Conservation (phyloP, 2,329 filamentous ascomycete genomes). For the Bipolaris sorokiniana region DNA sequence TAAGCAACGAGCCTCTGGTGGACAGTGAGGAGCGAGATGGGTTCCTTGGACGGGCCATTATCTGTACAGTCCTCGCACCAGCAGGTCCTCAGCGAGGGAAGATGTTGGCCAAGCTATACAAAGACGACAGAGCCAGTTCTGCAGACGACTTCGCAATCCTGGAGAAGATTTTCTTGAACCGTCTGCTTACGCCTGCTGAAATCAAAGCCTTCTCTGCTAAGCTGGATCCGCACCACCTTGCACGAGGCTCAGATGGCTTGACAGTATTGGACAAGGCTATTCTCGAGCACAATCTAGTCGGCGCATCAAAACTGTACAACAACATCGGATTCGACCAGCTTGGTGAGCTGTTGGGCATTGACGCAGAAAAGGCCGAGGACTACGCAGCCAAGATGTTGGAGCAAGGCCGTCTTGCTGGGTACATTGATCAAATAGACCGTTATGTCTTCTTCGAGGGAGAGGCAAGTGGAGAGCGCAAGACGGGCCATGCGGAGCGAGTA, state of each 20-base stretch:
- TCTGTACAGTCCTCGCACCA: conserved; percentile 89
- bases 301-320: conserved; percentile 68
- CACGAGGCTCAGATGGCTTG: conserved; percentile 84
- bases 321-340: conserved; percentile 69
- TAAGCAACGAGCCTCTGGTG: conserved; percentile 79
- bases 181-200: conserved; percentile 79
- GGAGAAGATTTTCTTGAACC: conserved; percentile 97
- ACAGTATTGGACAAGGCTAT: conserved; percentile 94
- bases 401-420: conserved; percentile 83
- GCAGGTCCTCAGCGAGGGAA: conserved; percentile 85
- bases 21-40: conserved; percentile 85
- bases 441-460: conserved; percentile 87
- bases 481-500: conserved; percentile 63
- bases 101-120: conserved; percentile 83
- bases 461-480: conserved; percentile 71
- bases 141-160: conserved; percentile 85
- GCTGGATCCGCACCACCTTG: conserved; percentile 86
- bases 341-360: conserved; percentile 76
- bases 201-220: conserved; percentile 83
- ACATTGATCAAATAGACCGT: conserved; percentile 92
- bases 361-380: conserved; percentile 81
- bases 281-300: conserved; percentile 93
- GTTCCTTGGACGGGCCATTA: conserved; percentile 84
- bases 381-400: conserved; percentile 96
- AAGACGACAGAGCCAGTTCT: conserved; percentile 81